These are phyloP conservation scores for Cutaneotrichosporon sp. DNA, from an alignment of 1,284 basidiomycete genomes.

Conservation along the genomic window DNA sequence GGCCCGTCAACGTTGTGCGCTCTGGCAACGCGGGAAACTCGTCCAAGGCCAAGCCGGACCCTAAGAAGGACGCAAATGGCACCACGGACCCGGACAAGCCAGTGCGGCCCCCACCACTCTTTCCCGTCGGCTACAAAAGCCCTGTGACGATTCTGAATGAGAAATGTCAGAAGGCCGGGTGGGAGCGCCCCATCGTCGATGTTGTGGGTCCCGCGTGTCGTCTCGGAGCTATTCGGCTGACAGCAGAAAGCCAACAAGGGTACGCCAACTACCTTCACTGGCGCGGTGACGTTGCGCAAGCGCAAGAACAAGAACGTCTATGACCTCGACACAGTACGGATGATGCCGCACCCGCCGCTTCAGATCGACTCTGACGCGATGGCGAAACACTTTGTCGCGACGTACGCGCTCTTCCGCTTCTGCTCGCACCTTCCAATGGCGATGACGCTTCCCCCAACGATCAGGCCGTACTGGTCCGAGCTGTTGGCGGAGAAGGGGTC, in stretches of 20 bases:
- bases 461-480: conserved; percentile 79
- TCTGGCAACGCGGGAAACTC: conserved; percentile 83
- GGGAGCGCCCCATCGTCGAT: conserved; percentile 74
- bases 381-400: conserved; percentile 83
- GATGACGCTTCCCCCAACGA: conserved; percentile 72
- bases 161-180: conserved; percentile 80
- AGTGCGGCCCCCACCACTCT: conserved; percentile 59
- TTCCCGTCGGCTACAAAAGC: conserved; percentile 76
- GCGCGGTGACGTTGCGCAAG: conserved; percentile 62
- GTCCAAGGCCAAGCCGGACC: conserved; percentile 57
- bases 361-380: conserved; percentile 64
- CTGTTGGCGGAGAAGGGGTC: conserved; percentile 69
- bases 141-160: conserved; percentile 74
- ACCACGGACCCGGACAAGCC: conserved; percentile 27
- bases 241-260: conserved; percentile 56
- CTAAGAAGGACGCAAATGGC: conserved; percentile 26
- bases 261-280: conserved; percentile 60
- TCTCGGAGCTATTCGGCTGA: not conserved
- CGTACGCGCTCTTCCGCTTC: conserved; percentile 83
- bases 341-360: conserved; percentile 70
- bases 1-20: conserved; percentile 65
- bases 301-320: conserved; percentile 67
- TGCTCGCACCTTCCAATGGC: conserved; percentile 76
- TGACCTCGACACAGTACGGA: conserved; percentile 65
- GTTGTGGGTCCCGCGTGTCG: conserved; percentile 58